Conservation (phyloP, 257 asterid genomes). For the Penstemon newberryi region DNA sequence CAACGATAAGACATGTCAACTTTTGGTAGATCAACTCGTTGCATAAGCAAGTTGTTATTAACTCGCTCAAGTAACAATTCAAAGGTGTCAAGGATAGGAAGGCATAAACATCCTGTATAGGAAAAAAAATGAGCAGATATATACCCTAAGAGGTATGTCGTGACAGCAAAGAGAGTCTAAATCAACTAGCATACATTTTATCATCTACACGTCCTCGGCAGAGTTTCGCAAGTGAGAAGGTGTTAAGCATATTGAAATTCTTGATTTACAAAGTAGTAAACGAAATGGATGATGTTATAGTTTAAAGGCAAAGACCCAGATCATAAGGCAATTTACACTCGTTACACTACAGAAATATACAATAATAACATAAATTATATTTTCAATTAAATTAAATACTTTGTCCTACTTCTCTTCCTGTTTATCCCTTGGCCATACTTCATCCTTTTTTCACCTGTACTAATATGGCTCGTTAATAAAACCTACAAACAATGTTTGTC, state of each 20-base stretch:
- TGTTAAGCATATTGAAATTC: not conserved
- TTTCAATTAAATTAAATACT: not conserved
- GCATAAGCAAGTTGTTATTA: conserved; percentile 5
- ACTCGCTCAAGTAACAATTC: conserved; percentile 2
- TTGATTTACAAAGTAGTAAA: not conserved
- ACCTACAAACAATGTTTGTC: not conserved
- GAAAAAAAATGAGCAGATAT: not conserved
- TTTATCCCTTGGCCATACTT: not conserved
- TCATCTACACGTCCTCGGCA: not conserved
- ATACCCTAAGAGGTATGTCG: conserved; percentile 1
- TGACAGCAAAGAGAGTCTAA: conserved; percentile 4
- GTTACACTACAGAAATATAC: too few species aligned
- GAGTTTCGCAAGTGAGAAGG: too few species aligned
- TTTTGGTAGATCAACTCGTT: conserved; percentile 1
- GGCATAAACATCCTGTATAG: not conserved
- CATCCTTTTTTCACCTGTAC: not conserved
- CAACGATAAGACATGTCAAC: conserved; percentile 10
- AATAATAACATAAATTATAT: too few species aligned
- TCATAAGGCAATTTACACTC: too few species aligned
- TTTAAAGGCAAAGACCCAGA: not conserved
- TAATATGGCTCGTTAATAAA: not conserved
- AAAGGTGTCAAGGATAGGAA: not conserved
- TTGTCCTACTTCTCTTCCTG: not conserved
- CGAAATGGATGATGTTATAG: not conserved
- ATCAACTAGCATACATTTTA: not conserved